Percentiles rank a stretch among this genome's conserved stretches.
phyloP scores from a whole-genome alignment of 352 stramenopile genomes.

The Globisporangium nodosum region DNA sequence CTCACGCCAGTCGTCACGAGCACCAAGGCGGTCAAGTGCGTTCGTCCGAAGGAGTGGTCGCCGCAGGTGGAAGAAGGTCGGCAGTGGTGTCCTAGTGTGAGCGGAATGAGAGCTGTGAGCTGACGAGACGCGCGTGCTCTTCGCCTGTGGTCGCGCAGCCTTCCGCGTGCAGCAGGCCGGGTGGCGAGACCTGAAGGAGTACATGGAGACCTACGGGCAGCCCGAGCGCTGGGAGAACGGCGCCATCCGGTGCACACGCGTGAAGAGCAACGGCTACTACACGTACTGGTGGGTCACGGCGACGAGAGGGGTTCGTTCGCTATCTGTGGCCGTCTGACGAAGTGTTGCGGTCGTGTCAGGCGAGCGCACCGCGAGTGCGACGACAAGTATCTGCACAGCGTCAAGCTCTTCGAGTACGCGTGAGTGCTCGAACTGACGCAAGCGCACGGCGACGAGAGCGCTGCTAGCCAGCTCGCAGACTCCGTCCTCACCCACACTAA shows the following conservation, averaged over 20 bases:
- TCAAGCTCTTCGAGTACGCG: slow-evolving; percentile 77
- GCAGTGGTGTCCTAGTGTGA: neutral
- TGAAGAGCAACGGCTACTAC: slow-evolving; percentile 81
- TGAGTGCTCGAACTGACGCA: slow-evolving; percentile 9
- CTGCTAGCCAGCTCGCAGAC: neutral
- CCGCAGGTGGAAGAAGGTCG: slow-evolving; percentile 58
- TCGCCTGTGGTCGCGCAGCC: slow-evolving; percentile 13
- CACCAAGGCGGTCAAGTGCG: slow-evolving; percentile 53
- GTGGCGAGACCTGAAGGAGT: slow-evolving; percentile 76
- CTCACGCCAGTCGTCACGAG: slow-evolving; percentile 37
- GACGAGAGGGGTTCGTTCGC: neutral
- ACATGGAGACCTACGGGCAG: slow-evolving; percentile 71
- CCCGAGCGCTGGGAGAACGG: slow-evolving; percentile 71
- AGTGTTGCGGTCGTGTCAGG: slow-evolving; percentile 13
- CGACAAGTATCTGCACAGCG: slow-evolving; percentile 75
- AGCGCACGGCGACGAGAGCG: neutral
- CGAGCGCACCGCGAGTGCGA: slow-evolving; percentile 66
- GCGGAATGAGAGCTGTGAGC: neutral
- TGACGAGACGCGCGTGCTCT: neutral
- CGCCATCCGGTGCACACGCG: slow-evolving; percentile 70
- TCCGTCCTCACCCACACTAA: neutral
- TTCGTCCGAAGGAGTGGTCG: slow-evolving; percentile 66
- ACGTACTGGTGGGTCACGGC: slow-evolving; percentile 53
- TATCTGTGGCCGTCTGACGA: too few relatives aligned
- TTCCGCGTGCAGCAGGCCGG: slow-evolving; percentile 72